A percentile compares a stretch with the other conserved stretches of the same genome.
phyloP scores from a whole-genome alignment of 1,139 yeast genomes.

The Yamadazyma membranifaciens region DNA sequence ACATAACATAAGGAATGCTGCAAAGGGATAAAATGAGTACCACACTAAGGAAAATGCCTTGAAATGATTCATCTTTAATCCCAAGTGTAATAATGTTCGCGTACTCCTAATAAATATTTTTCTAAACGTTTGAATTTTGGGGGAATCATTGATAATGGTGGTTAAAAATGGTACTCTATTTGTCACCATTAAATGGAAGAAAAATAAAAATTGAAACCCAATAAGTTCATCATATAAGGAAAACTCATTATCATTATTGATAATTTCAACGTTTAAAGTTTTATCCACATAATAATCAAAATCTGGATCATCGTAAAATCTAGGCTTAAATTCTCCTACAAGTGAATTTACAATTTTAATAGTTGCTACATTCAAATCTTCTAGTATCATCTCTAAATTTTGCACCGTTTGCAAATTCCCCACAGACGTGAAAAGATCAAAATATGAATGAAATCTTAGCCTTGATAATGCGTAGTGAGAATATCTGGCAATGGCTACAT shows the following conservation, averaged over 20 bases:
- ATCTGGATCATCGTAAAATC: conserved; percentile 28
- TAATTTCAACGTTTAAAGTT: neutral
- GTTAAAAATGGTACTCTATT: conserved; percentile 34
- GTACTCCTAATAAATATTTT: conserved; percentile 36
- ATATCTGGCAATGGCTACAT: conserved; percentile 7
- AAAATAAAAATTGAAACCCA: conserved; percentile 25
- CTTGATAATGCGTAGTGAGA: conserved; percentile 21
- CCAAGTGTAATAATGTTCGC: conserved; percentile 32
- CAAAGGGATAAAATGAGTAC: conserved; percentile 33
- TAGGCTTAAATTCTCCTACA: conserved; percentile 20
- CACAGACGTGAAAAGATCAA: conserved; percentile 25
- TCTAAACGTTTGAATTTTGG: conserved; percentile 23
- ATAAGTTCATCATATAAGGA: conserved; percentile 2
- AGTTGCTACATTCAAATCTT: conserved; percentile 23
- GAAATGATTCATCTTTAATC: conserved; percentile 20
- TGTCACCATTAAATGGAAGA: conserved; percentile 35
- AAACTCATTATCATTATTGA: conserved; percentile 11
- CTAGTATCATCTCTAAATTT: conserved; percentile 17
- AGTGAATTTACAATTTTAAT: conserved; percentile 15
- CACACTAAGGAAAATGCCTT: conserved; percentile 29
- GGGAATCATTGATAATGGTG: conserved; percentile 16
- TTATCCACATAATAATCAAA: conserved; percentile 14
- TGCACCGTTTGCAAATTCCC: conserved; percentile 20
- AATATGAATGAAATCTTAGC: conserved; percentile 29
- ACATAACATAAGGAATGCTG: conserved; percentile 34